phyloP scores from a whole-genome alignment of 768 basidiomycete species.

The Hericium coralloides region DNA sequence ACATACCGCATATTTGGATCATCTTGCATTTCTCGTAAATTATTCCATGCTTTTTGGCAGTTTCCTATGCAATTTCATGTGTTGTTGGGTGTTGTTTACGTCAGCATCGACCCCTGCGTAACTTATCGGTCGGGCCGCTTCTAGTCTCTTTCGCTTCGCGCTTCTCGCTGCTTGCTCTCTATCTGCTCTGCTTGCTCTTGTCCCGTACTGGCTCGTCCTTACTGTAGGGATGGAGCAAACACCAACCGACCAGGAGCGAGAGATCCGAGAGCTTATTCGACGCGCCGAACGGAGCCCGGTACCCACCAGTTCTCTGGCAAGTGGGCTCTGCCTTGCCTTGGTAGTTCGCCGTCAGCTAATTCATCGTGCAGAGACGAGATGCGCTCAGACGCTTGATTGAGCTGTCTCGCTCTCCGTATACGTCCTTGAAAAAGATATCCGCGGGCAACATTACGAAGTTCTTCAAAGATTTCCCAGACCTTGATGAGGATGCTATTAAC shows the following conservation, averaged over 20 bases:
- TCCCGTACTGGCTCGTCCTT: not conserved
- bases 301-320: slow-evolving; percentile 31
- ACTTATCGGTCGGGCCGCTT: not conserved
- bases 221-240: not conserved
- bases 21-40: not conserved
- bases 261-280: slow-evolving; percentile 32
- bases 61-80: not conserved
- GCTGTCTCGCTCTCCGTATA: slow-evolving; percentile 38
- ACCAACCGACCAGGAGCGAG: slow-evolving; percentile 28
- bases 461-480: slow-evolving; percentile 59
- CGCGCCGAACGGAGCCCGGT: slow-evolving; percentile 33
- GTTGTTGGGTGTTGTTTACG: too few species aligned
- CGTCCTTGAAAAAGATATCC: slow-evolving; percentile 45
- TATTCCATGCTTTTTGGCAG: not conserved
- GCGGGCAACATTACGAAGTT: slow-evolving; percentile 48
- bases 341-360: slow-evolving; percentile 3
- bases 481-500: slow-evolving; percentile 69
- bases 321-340: slow-evolving; percentile 8
- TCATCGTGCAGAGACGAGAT: slow-evolving; percentile 35
- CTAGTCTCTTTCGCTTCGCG: not conserved
- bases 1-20: not conserved
- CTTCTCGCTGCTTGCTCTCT: not conserved
- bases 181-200: not conserved
- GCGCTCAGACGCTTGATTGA: slow-evolving; percentile 45
- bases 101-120: too few species aligned